Evolutionary conservation across 306 rosid genomes (phyloP).

Genomic region (Vigna trinervia): DNA sequence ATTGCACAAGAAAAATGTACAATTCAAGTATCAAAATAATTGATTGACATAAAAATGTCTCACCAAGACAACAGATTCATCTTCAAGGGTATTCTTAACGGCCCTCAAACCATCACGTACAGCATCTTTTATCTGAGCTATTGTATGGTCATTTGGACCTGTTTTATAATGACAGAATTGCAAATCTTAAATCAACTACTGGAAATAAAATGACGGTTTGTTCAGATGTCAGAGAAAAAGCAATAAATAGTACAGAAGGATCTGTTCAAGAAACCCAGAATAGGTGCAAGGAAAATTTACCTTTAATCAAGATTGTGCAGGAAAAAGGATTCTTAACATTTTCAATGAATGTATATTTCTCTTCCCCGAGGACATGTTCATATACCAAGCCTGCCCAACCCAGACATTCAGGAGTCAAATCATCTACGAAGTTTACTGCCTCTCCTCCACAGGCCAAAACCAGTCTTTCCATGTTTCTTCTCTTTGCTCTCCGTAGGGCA

Average conservation of each 20-base stretch:
- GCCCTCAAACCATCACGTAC: constrained; percentile 98
- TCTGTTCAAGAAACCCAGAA: not conserved
- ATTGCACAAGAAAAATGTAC: not conserved
- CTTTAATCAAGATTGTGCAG: constrained; percentile 96
- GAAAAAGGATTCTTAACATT: constrained; percentile 93
- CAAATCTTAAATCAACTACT: constrained; percentile 36
- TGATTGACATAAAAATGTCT: constrained; percentile 27
- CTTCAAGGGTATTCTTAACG: constrained; percentile 95
- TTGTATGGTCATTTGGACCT: constrained; percentile 99
- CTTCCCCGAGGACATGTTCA: constrained; percentile 97
- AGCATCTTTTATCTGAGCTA: constrained; percentile 98
- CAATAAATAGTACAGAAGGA: not conserved
- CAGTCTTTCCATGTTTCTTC: constrained; percentile 98
- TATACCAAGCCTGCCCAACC: constrained; percentile 99
- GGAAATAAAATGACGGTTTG: constrained; percentile 26
- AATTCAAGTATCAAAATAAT: constrained; percentile 24
- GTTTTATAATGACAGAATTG: constrained; percentile 43
- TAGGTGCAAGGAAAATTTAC: constrained; percentile 48
- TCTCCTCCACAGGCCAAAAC: constrained; percentile 99
- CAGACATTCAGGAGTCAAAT: constrained; percentile 85
- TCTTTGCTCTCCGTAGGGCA: constrained; percentile 98
- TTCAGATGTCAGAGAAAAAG: constrained; percentile 16
- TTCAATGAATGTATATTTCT: constrained; percentile 92
- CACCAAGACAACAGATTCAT: constrained; percentile 88
- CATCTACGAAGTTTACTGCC: constrained; percentile 92